Percentiles rank a stretch among this genome's conserved stretches.
phyloP scores from a whole-genome alignment of 768 basidiomycete species.

The Thelephora ganbajun region DNA sequence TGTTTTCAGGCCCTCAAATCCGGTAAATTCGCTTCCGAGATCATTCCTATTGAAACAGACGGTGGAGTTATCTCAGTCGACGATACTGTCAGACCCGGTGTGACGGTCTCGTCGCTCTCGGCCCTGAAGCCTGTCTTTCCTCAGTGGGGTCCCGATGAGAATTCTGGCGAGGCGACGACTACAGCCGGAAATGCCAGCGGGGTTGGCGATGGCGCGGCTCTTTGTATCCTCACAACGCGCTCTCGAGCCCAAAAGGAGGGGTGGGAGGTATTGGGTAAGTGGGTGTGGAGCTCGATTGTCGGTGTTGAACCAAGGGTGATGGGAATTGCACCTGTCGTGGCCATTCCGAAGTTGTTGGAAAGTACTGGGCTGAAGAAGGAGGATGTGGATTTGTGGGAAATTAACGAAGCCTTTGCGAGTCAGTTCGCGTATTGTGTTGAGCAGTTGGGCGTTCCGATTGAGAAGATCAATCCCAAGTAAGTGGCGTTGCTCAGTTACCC shows the following conservation, averaged over 20 bases:
- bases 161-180: slow-evolving; percentile 29
- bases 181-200: slow-evolving; percentile 84
- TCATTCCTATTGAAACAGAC: slow-evolving; percentile 70
- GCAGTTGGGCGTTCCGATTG: slow-evolving; percentile 56
- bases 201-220: slow-evolving; percentile 85
- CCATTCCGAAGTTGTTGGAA: slow-evolving; percentile 55
- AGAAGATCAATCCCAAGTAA: slow-evolving; percentile 79
- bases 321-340: slow-evolving; percentile 63
- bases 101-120: slow-evolving; percentile 62
- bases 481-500: slow-evolving; percentile 13
- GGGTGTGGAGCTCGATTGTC: slow-evolving; percentile 61
- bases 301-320: slow-evolving; percentile 75
- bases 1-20: slow-evolving; percentile 40
- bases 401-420: slow-evolving; percentile 86
- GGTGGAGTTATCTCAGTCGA: slow-evolving; percentile 58
- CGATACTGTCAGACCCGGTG: slow-evolving; percentile 79
- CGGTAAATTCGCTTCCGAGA: slow-evolving; percentile 77
- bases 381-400: slow-evolving; percentile 72
- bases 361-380: slow-evolving; percentile 50
- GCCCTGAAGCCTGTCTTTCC: slow-evolving; percentile 82
- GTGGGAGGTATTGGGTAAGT: slow-evolving; percentile 73
- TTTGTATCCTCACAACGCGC: slow-evolving; percentile 73
- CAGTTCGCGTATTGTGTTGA: slow-evolving; percentile 91
- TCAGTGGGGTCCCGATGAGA: slow-evolving; percentile 37
- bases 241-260: slow-evolving; percentile 63